phyloP scores from a whole-genome alignment of 345 rosid species.

The Boechera stricta region DNA sequence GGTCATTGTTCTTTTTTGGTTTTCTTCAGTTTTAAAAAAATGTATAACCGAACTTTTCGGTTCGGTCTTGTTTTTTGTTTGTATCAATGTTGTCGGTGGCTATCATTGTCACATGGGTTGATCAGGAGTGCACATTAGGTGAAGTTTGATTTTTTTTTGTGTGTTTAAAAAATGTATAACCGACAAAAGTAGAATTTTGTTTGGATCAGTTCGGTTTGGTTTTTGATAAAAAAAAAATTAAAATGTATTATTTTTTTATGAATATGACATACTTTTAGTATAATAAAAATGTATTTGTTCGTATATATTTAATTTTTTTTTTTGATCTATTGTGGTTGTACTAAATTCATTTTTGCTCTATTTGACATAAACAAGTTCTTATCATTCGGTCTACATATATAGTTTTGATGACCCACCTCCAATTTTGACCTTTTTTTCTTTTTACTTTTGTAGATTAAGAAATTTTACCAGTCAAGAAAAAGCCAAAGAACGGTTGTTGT shows the following conservation, averaged over 20 bases:
- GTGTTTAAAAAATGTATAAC: background rate
- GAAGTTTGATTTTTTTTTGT: background rate
- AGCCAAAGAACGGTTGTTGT: slow-evolving; percentile 70
- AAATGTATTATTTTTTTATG: too few species aligned
- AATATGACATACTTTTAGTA: background rate
- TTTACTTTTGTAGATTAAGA: slow-evolving; percentile 58
- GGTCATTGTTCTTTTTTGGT: background rate
- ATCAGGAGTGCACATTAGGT: slow-evolving; percentile 27
- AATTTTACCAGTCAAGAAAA: slow-evolving; percentile 82
- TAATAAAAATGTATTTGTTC: background rate
- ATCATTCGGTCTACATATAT: background rate
- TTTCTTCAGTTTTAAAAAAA: background rate
- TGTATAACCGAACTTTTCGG: background rate
- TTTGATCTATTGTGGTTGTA: background rate
- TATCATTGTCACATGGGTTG: slow-evolving; percentile 32
- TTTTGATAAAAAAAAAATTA: background rate
- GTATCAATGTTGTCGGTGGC: slow-evolving; percentile 38
- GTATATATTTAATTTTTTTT: background rate
- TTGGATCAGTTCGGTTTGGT: background rate
- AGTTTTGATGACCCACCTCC: background rate
- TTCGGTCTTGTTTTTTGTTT: slow-evolving; percentile 21
- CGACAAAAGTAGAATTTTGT: background rate
- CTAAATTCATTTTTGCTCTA: background rate
- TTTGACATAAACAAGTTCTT: background rate
- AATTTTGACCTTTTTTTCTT: background rate